Evolutionary conservation across 1,284 basidiomycete species (phyloP), one percentile per base, ranked within the genome.

Genomic region (Vanrija sp.): DNA sequence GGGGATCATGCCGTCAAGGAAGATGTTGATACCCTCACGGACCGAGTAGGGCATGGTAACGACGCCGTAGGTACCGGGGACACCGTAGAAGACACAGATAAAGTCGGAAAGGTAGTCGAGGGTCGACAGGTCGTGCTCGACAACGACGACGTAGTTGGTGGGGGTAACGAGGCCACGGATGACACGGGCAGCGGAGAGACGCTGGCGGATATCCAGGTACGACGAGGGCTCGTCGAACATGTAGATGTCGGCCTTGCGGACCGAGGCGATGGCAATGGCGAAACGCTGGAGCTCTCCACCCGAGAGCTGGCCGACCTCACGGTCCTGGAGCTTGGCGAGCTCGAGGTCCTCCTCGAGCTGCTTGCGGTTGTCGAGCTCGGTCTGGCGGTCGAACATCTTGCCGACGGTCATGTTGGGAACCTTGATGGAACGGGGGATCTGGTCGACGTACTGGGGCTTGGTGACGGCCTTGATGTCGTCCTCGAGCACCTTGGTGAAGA

Each of bases 381-480:
- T 63, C 64, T 75, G 73, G 46, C 65, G 54, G 69, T 92, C 86
- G 55, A 98, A 84, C 92, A 97, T 95, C 71, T 91, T 82, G 10
- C 82, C 80, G 34, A 97, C 93, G 1, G 86, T 86, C 81, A 91
- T 83, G 52, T 80, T 82, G 54, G 89, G 91, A 19, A 77, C 59
- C 79, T 97, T 98, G 81, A 98, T 90, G 43, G 91, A 91, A 53
- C 88, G 85, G 7, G 94, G 94, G 69, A 98, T 97, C 75, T 97
- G 93, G 74, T 98, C 94, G 65, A 98, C 94, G 72, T 98, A 98
- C 83, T 98, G 94, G 1, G 94, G 94, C 78, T 98, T 98, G 77
- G 97, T 97, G 60, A 98, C 83, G 1, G 94, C 93, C 79, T 96
- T 96, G 69, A 97, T 81, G 71, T 98, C 93, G 75, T 98, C 94